A percentile compares a stretch with the other conserved stretches of the same genome.
phyloP scores from a whole-genome alignment of 2,329 filamentous ascomycete species.

The Beauveria varroae region DNA sequence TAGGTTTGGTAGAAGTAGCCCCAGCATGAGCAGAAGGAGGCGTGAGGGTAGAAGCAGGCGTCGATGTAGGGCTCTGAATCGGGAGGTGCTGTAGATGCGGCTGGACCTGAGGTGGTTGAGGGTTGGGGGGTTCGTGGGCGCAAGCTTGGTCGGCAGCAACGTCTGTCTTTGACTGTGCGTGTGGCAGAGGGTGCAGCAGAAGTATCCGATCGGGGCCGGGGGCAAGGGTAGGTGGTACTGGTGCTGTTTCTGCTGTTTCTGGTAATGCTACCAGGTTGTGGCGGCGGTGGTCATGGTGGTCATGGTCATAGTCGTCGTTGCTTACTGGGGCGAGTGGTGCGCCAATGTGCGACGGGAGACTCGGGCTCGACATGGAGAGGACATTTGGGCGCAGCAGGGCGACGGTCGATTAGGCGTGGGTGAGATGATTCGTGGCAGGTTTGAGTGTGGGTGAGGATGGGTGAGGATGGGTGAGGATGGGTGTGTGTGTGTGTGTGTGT shows the following conservation, averaged over 20 bases:
- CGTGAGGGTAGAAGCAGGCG: background rate
- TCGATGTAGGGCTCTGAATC: background rate
- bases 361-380: conserved; percentile 50
- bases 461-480: background rate
- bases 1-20: background rate
- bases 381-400: conserved; percentile 38
- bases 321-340: conserved; percentile 40
- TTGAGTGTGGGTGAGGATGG: background rate
- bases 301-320: conserved; percentile 17
- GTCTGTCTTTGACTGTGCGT: background rate
- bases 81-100: background rate
- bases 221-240: background rate
- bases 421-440: conserved; percentile 17
- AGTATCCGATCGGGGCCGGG: conserved; percentile 1
- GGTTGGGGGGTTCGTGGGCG: background rate
- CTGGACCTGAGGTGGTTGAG: background rate
- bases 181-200: background rate
- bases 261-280: conserved; percentile 11
- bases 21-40: background rate
- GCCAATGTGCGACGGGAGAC: conserved; percentile 46
- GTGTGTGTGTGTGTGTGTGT: background rate
- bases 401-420: conserved; percentile 18
- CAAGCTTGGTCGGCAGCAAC: background rate
- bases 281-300: background rate
- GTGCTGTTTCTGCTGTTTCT: background rate